Conservation (phyloP, 169 alveolate species). For the Plasmodium falciparum region DNA sequence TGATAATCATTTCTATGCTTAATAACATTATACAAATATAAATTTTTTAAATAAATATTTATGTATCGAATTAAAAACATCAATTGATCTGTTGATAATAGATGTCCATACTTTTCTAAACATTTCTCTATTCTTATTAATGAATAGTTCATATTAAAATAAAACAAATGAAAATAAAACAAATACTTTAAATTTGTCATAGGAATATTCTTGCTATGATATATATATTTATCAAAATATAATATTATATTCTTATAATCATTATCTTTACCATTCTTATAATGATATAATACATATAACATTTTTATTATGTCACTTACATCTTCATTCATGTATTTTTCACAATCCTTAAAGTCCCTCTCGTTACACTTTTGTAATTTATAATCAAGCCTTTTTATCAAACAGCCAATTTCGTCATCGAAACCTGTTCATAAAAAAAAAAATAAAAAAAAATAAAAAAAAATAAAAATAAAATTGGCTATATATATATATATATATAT, state of each 20-base stretch:
- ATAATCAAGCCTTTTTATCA: constrained; percentile 16
- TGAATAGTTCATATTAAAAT: constrained; percentile 51
- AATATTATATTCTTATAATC: constrained; percentile 28
- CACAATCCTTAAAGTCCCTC: constrained; percentile 21
- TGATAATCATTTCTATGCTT: constrained; percentile 33
- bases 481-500: neutral
- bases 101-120: constrained; percentile 23
- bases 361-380: constrained; percentile 36
- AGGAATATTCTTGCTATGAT: constrained; percentile 29
- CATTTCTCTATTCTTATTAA: constrained; percentile 16
- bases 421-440: constrained; percentile 14
- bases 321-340: constrained; percentile 45
- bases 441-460: neutral
- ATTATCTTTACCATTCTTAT: neutral
- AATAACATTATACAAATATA: constrained; percentile 35
- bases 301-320: constrained; percentile 58
- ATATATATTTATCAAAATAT: constrained; percentile 44
- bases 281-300: constrained; percentile 53
- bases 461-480: neutral
- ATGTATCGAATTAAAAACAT: constrained; percentile 62
- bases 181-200: constrained; percentile 48
- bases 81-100: constrained; percentile 36
- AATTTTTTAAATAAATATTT: constrained; percentile 35
- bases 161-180: constrained; percentile 64
- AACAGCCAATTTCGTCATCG: constrained; percentile 22